Evolutionary conservation across 2,329 filamentous ascomycete species (phyloP).

Genomic region (Davidsoniella eucalypti): DNA sequence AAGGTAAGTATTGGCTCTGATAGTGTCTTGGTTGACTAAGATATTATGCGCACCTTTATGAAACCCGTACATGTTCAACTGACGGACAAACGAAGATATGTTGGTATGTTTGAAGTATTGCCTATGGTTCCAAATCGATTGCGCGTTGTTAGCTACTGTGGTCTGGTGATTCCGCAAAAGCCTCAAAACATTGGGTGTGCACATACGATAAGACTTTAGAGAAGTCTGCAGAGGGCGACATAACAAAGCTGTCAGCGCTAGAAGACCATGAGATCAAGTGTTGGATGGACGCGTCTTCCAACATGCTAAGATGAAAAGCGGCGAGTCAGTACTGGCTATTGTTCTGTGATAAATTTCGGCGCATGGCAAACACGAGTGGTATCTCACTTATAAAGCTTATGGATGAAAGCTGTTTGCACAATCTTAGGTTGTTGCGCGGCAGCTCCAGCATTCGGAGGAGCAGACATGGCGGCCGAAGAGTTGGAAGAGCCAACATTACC

Average conservation of each 20-base stretch:
- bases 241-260: slow-evolving; percentile 92
- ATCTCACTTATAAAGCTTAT: slow-evolving; percentile 86
- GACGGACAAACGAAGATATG: slow-evolving; percentile 93
- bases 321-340: slow-evolving; percentile 16
- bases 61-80: slow-evolving; percentile 99
- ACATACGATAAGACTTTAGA: slow-evolving; percentile 93
- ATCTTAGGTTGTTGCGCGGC: slow-evolving; percentile 90
- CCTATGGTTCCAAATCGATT: slow-evolving; percentile 27
- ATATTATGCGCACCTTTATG: slow-evolving; percentile 60
- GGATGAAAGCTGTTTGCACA: slow-evolving; percentile 95
- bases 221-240: slow-evolving; percentile 94
- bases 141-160: not conserved
- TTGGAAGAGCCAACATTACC: slow-evolving; percentile 13
- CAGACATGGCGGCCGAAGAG: slow-evolving; percentile 28
- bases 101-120: slow-evolving; percentile 99
- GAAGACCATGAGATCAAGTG: slow-evolving; percentile 94
- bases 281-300: slow-evolving; percentile 83
- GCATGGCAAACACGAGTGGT: not conserved
- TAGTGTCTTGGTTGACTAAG: not conserved
- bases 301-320: slow-evolving; percentile 49
- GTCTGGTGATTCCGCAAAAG: not conserved
- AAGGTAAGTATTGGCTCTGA: not conserved
- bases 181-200: slow-evolving; percentile 12
- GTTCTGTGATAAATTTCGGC: too few species aligned
- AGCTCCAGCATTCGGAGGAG: slow-evolving; percentile 44